Conservation (phyloP, 305 asterid species). For the Fraxinus sp. region DNA sequence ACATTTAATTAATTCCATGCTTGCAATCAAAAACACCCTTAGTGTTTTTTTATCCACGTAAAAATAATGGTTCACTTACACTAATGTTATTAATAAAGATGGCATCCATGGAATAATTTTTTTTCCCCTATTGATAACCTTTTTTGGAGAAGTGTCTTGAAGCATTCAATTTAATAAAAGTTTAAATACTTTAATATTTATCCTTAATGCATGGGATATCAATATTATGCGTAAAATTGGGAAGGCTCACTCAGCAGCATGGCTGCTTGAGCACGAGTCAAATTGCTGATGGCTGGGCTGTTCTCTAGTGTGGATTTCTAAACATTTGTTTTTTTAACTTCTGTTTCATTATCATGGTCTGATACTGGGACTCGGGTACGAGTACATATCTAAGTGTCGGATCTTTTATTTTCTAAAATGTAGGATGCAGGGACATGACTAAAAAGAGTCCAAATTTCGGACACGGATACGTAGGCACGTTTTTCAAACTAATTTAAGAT, state of each 20-base stretch:
- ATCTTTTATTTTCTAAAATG: no score
- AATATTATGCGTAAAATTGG: not conserved
- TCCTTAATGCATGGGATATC: not conserved
- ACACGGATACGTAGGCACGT: no score
- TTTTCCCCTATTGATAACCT: not conserved
- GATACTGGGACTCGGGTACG: no score
- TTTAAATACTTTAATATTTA: not conserved
- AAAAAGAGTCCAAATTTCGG: no score
- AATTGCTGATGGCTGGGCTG: not conserved
- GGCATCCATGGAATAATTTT: not conserved
- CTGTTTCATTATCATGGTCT: not conserved
- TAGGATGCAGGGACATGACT: no score
- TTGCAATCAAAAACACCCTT: no score
- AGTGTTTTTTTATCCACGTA: no score
- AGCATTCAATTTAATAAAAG: not conserved
- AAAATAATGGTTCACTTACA: not conserved
- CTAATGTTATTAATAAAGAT: not conserved
- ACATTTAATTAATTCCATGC: no score
- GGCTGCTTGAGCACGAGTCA: not conserved
- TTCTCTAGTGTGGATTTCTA: not conserved
- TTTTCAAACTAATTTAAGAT: no score
- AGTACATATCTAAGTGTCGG: no score
- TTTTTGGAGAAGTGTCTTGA: not conserved
- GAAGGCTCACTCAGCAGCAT: not conserved
- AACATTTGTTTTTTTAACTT: not conserved